phyloP scores from a whole-genome alignment of 768 basidiomycete genomes.

The Dioszegia aurantiaca region DNA sequence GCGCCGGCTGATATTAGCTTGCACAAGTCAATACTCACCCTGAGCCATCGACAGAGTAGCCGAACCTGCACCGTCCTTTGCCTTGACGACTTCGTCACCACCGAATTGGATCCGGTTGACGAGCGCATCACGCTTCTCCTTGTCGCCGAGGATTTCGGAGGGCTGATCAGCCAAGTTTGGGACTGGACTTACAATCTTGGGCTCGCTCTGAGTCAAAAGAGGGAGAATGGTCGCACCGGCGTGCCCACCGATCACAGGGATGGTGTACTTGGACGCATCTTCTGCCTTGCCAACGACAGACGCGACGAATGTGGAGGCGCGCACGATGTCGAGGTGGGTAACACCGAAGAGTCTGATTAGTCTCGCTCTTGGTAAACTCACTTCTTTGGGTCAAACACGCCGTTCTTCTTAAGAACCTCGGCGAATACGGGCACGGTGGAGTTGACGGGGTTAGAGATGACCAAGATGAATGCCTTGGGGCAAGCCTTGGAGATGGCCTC shows the following conservation, averaged over 20 bases:
- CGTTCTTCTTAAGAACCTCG: constrained; percentile 81
- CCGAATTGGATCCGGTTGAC: constrained; percentile 95
- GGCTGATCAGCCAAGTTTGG: constrained; percentile 55
- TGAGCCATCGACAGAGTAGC: constrained; percentile 69
- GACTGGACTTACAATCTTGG: constrained; percentile 33
- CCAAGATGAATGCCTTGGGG: constrained; percentile 86
- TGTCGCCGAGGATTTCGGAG: constrained; percentile 61
- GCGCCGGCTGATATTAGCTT: constrained; percentile 58
- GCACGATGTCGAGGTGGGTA: constrained; percentile 97
- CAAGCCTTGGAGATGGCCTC: constrained; percentile 77
- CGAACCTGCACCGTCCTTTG: constrained; percentile 81
- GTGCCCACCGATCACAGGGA: constrained; percentile 94
- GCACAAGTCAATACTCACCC: constrained; percentile 18
- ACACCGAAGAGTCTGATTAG: constrained; percentile 73
- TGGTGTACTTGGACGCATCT: constrained; percentile 63
- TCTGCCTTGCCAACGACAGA: constrained; percentile 57
- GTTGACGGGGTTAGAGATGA: constrained; percentile 97
- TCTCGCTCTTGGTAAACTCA: constrained; percentile 22
- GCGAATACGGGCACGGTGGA: constrained; percentile 94
- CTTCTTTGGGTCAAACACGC: constrained; percentile 82
- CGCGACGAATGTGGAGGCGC: constrained; percentile 84
- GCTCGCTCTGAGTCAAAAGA: constrained; percentile 74
- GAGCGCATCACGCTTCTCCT: constrained; percentile 71
- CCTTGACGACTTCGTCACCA: constrained; percentile 97
- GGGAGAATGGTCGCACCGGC: constrained; percentile 97